Conservation (phyloP, 2,329 filamentous ascomycete genomes). For the Lasiodiplodia gonubiensis region DNA sequence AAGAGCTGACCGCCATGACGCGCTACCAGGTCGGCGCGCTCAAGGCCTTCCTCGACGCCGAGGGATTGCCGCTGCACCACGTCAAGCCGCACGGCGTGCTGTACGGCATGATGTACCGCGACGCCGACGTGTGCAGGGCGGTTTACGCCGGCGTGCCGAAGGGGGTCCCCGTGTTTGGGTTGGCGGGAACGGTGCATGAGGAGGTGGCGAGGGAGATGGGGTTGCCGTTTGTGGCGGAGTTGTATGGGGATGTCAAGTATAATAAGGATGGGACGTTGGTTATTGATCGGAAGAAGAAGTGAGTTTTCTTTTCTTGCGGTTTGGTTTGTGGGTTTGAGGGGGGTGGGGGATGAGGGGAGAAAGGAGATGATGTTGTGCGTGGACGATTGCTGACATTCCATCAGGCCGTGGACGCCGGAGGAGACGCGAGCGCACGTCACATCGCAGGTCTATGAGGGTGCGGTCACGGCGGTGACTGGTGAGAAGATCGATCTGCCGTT, state of each 20-base stretch:
- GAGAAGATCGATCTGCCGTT: conserved; percentile 50
- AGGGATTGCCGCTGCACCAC: conserved; percentile 63
- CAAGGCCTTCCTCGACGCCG: conserved; percentile 63
- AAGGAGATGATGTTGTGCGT: background rate
- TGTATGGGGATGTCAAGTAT: conserved; percentile 64
- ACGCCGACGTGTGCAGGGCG: conserved; percentile 58
- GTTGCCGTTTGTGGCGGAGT: conserved; percentile 59
- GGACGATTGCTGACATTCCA: background rate
- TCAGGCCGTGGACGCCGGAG: conserved; percentile 49
- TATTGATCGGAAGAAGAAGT: conserved; percentile 65
- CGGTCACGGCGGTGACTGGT: conserved; percentile 50
- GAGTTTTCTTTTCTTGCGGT: conserved; percentile 26
- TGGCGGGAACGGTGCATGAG: conserved; percentile 62
- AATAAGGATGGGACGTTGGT: conserved; percentile 57
- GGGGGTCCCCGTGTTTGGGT: conserved; percentile 59
- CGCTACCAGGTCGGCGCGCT: conserved; percentile 70
- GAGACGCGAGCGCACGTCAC: conserved; percentile 50
- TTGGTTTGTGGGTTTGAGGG: background rate
- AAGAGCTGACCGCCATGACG: conserved; percentile 63
- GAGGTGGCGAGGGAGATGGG: conserved; percentile 59
- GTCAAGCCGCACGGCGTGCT: conserved; percentile 68
- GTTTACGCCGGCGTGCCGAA: conserved; percentile 60
- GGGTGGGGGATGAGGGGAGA: too few species aligned
- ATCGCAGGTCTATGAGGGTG: conserved; percentile 48
- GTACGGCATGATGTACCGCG: conserved; percentile 63